Base-by-base conservation (phyloP, 495 filamentous ascomycete genomes). In the Saxophila tyrrhenica region DNA sequence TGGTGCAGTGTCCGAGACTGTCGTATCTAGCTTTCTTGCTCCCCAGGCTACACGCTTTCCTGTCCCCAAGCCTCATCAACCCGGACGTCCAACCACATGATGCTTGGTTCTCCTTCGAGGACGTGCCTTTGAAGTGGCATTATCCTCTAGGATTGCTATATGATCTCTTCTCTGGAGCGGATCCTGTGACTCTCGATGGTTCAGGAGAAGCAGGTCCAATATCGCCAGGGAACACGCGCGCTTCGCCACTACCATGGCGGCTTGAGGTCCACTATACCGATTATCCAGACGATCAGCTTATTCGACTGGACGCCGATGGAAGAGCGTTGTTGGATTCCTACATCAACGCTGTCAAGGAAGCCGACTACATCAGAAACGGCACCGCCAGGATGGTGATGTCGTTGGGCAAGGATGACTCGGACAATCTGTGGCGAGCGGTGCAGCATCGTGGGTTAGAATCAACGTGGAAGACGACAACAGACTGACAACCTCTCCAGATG, bases 321-420 rank as follows among this genome's bases (percentile, higher is more conserved):
- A 76, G 78, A 63, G 72, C 79, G 32, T 71, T 78, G 62, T 81
- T 85, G 52, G 92, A 97, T 66, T 84, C 89, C 0, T 97, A 89
- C 65, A 87, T 94, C 58, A 95, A 98, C 62, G 85, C 81, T 57
- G 87, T 94, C 55, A 99, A 97, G 68, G 91, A 95, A 71, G 94
- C 92, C 19, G 91, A 95, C 64, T 95, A 89, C 62, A 72, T 95
- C 29, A 80, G 92, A 32, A 89, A 94, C 55, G 89, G 92, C 19
- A 94, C 83, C 13, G 91, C 89, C 1, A 89, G 90, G 65, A 84
- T 82, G 32, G 90, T 97, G 55, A 97, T 97, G 94, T 85, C 80
- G 35, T 70, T 97, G 52, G 88, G 84, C 24, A 90, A 89, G 67
- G 85, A 89, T 25, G 81, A 97, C 62, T 94, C 88, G 1, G 89